phyloP scores from a whole-genome alignment of 2,329 filamentous ascomycete species.

The Periconia sp. region DNA sequence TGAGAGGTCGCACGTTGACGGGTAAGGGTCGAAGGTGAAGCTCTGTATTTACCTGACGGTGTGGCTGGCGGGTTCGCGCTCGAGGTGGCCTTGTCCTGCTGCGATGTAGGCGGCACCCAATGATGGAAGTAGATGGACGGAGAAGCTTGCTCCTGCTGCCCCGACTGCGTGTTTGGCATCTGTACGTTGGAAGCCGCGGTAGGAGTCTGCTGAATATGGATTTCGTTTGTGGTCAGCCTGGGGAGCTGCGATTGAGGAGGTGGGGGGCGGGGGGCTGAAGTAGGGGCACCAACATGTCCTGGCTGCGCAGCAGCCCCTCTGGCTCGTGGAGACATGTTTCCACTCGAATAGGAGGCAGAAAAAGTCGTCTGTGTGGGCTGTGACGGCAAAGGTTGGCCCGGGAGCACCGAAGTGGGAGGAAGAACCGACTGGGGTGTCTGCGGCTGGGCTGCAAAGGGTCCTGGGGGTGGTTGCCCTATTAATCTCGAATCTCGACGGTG shows the following conservation, averaged over 20 bases:
- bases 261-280: conserved; percentile 46
- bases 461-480: conserved; percentile 42
- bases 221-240: conserved; percentile 55
- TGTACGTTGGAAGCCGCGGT: conserved; percentile 42
- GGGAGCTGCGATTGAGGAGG: conserved; percentile 52
- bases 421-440: conserved; percentile 34
- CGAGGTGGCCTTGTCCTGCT: conserved; percentile 54
- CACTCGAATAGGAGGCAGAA: conserved; percentile 36
- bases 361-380: conserved; percentile 45
- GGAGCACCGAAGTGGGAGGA: conserved; percentile 37
- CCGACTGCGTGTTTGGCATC: conserved; percentile 52
- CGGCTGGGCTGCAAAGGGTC: conserved; percentile 31
- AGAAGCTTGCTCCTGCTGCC: conserved; percentile 65
- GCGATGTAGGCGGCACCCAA: conserved; percentile 79
- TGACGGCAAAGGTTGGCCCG: conserved; percentile 41
- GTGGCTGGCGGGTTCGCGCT: conserved; percentile 68
- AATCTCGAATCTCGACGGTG: conserved; percentile 46
- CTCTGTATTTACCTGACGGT: conserved; percentile 64
- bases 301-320: conserved; percentile 27
- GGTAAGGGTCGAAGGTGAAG: conserved; percentile 41
- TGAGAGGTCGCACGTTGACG: conserved; percentile 54
- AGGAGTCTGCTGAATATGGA: conserved; percentile 53
- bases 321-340: conserved; percentile 36
- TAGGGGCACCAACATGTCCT: conserved; percentile 35
- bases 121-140: conserved; percentile 88